phyloP scores from a whole-genome alignment of 176 grass and related monocot species.

The Ampelocalamus luodianensis region DNA sequence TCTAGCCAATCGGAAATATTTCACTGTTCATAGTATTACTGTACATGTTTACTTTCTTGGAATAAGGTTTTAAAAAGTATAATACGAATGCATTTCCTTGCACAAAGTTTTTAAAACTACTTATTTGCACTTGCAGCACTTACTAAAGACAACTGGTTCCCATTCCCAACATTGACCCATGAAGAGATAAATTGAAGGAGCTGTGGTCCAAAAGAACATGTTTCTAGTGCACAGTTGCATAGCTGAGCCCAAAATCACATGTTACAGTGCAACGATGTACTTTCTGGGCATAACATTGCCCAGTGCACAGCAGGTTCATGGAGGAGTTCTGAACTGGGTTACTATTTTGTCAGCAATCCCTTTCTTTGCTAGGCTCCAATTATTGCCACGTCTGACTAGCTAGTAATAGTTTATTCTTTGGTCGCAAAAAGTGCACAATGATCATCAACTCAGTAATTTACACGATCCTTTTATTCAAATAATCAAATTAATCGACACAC shows the following conservation, averaged over 20 bases:
- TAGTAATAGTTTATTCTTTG: conserved; percentile 10
- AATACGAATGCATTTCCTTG: conserved; percentile 4
- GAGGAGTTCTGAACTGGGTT: conserved; percentile 24
- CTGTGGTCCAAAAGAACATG: conserved; percentile 21
- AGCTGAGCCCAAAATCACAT: conserved; percentile 4
- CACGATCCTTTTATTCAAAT: neutral
- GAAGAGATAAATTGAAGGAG: neutral
- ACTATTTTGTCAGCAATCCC: conserved; percentile 13
- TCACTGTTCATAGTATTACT: neutral
- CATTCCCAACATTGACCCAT: conserved; percentile 27
- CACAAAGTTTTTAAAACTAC: conserved; percentile 15
- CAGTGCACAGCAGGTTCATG: neutral
- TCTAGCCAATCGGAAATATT: conserved; percentile 19
- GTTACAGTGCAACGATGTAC: conserved; percentile 31
- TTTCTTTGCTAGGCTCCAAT: conserved; percentile 36
- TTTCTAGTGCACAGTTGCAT: conserved; percentile 13
- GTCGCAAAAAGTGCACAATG: neutral
- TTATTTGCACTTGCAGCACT: neutral
- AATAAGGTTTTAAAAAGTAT: conserved; percentile 5
- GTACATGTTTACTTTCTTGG: conserved; percentile 1
- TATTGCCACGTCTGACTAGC: conserved; percentile 14
- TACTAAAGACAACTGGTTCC: conserved; percentile 13
- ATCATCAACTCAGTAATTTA: conserved; percentile 14
- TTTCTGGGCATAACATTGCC: conserved; percentile 35
- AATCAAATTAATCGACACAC: conserved; percentile 1